phyloP scores from a whole-genome alignment of 208 protist genomes.

The Crithidia acanthocephali region DNA sequence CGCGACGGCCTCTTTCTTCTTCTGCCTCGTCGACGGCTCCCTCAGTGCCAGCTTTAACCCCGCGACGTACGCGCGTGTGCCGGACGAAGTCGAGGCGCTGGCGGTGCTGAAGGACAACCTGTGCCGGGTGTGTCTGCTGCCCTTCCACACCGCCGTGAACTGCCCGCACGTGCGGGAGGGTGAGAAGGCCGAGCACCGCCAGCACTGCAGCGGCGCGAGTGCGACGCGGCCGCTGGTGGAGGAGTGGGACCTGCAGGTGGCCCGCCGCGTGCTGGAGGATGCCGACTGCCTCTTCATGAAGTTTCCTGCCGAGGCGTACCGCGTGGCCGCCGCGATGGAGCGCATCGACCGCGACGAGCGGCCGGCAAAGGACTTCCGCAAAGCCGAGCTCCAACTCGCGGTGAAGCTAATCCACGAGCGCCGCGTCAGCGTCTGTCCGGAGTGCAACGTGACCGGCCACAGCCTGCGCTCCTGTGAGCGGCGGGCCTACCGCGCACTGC shows the following conservation, averaged over 20 bases:
- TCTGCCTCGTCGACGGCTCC: slow-evolving; percentile 86
- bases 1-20: slow-evolving; percentile 81
- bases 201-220: slow-evolving; percentile 24
- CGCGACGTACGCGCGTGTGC: slow-evolving; percentile 73
- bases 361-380: slow-evolving; percentile 82
- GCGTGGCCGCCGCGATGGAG: slow-evolving; percentile 52
- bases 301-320: slow-evolving; percentile 51
- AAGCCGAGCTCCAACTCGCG: slow-evolving; percentile 78
- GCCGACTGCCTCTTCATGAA: slow-evolving; percentile 57
- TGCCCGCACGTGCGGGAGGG: slow-evolving; percentile 48
- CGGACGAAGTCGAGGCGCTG: slow-evolving; percentile 71
- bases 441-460: slow-evolving; percentile 75
- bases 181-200: slow-evolving; percentile 32
- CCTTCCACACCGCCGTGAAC: slow-evolving; percentile 66
- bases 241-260: slow-evolving; percentile 83
- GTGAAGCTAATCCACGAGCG: slow-evolving; percentile 73
- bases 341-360: slow-evolving; percentile 80
- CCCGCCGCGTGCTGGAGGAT: slow-evolving; percentile 69
- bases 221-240: slow-evolving; percentile 41
- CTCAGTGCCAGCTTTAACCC: slow-evolving; percentile 63
- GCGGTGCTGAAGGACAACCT: slow-evolving; percentile 73
- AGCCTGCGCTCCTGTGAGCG: slow-evolving; percentile 57
- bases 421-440: slow-evolving; percentile 58
- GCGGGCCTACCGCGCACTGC: slow-evolving; percentile 49
- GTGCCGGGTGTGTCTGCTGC: slow-evolving; percentile 74